These are phyloP conservation scores for Alternaria burnsii DNA, from an alignment of 2,329 filamentous ascomycete genomes.

Conservation along the genomic window DNA sequence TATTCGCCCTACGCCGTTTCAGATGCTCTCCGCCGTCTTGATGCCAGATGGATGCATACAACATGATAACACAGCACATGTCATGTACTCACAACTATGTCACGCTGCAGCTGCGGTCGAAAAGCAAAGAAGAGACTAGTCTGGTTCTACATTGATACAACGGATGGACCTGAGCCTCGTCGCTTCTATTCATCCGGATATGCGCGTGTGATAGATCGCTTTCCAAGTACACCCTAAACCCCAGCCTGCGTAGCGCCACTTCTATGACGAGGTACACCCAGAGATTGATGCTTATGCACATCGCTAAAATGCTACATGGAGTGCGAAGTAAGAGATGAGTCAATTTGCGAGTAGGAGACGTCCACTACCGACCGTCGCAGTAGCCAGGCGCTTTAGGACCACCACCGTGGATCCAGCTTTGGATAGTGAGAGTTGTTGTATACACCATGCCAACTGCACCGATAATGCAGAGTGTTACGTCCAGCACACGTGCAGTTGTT, in stretches of 20 bases:
- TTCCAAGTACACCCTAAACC: not conserved
- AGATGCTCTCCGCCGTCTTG: not conserved
- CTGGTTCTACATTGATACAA: not conserved
- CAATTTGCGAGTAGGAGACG: not conserved
- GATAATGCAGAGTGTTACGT: conserved; percentile 80
- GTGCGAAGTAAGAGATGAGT: conserved; percentile 2
- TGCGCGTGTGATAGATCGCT: conserved; percentile 2
- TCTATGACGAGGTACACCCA: conserved; percentile 3
- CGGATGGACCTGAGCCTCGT: not conserved
- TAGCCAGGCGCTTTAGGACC: conserved; percentile 66
- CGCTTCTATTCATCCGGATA: conserved; percentile 2
- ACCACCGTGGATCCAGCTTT: conserved; percentile 78
- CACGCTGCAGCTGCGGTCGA: not conserved
- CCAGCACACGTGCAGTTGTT: conserved; percentile 71
- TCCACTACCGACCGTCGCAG: conserved; percentile 60
- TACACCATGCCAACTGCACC: conserved; percentile 90
- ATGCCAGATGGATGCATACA: not conserved
- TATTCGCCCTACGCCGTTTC: conserved; percentile 3
- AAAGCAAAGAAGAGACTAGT: conserved; percentile 11
- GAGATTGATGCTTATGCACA: conserved; percentile 6
- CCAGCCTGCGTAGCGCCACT: not conserved
- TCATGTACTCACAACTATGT: not conserved
- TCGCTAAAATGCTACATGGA: conserved; percentile 20
- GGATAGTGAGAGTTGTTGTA: conserved; percentile 84
- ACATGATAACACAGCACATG: not conserved